Evolutionary conservation across 768 basidiomycete species (phyloP).

Genomic region (Termitomyces sp.): DNA sequence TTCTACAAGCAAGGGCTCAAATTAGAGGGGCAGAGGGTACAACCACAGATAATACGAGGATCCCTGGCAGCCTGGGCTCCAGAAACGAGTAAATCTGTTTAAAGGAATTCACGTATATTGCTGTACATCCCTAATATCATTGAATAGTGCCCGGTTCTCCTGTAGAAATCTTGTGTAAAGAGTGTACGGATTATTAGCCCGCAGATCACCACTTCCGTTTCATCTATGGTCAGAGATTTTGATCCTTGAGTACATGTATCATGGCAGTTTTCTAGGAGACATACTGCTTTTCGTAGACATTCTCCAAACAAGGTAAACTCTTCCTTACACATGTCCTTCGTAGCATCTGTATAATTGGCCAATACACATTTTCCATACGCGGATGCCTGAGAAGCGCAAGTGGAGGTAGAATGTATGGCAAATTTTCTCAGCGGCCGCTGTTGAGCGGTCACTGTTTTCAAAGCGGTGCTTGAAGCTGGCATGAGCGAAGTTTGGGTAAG

Average conservation of each 20-base stretch:
- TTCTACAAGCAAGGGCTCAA: slow-evolving; percentile 45
- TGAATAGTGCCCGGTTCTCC: neutral
- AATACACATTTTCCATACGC: slow-evolving; percentile 88
- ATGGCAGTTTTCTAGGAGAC: slow-evolving; percentile 18
- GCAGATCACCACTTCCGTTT: slow-evolving; percentile 28
- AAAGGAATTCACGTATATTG: neutral
- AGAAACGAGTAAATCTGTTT: slow-evolving; percentile 14
- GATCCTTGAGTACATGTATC: neutral
- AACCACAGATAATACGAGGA: slow-evolving; percentile 20
- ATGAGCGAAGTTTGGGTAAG: neutral
- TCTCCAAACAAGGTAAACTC: slow-evolving; percentile 83
- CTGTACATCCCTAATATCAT: neutral
- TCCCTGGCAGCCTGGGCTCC: slow-evolving; percentile 35
- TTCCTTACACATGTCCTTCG: slow-evolving; percentile 74
- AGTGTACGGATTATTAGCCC: neutral
- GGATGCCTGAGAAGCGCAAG: slow-evolving; percentile 67
- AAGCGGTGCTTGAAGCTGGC: slow-evolving; percentile 1
- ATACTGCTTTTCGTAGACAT: slow-evolving; percentile 76
- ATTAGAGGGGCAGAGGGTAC: slow-evolving; percentile 27
- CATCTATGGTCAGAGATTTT: slow-evolving; percentile 18
- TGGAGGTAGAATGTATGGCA: slow-evolving; percentile 67
- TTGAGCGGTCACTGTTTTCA: slow-evolving; percentile 22
- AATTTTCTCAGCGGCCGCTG: slow-evolving; percentile 54
- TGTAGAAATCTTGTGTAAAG: neutral
- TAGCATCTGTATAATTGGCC: slow-evolving; percentile 77